phyloP scores from a whole-genome alignment of 2,329 filamentous ascomycete species.

The Lasiodiplodia gonubiensis region DNA sequence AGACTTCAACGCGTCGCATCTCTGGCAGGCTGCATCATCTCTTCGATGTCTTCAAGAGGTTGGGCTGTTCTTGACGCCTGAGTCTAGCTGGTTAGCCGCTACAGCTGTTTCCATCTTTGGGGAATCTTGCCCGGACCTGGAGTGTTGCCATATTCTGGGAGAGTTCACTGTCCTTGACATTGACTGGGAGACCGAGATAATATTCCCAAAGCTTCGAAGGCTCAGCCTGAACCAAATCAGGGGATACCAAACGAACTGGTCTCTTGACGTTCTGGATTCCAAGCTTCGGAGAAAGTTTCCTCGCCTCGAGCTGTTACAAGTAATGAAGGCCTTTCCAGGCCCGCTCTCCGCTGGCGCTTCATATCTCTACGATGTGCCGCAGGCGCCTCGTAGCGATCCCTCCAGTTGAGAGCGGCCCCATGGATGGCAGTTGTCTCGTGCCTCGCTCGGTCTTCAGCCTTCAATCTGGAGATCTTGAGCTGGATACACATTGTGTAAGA shows the following conservation, averaged over 20 bases:
- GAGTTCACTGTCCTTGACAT: slow-evolving; percentile 13
- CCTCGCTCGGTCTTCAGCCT: slow-evolving; percentile 27
- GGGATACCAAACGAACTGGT: slow-evolving; percentile 9
- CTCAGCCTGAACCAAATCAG: slow-evolving; percentile 18
- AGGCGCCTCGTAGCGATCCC: slow-evolving; percentile 5
- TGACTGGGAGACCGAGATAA: slow-evolving; percentile 6
- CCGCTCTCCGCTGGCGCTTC: not conserved
- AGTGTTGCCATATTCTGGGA: slow-evolving; percentile 12
- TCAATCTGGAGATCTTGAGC: slow-evolving; percentile 29
- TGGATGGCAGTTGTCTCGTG: slow-evolving; percentile 10
- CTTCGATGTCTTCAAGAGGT: not conserved
- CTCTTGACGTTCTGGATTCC: slow-evolving; percentile 9
- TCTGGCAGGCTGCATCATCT: not conserved
- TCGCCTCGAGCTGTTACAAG: slow-evolving; percentile 2
- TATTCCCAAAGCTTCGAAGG: slow-evolving; percentile 11
- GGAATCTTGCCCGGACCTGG: slow-evolving; percentile 1
- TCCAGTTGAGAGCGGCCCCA: not conserved
- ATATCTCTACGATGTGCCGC: not conserved
- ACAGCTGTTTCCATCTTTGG: slow-evolving; percentile 5
- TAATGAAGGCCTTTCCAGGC: slow-evolving; percentile 15
- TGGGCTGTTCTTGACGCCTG: not conserved
- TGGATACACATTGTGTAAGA: slow-evolving; percentile 28
- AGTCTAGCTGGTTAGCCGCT: not conserved
- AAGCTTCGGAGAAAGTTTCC: slow-evolving; percentile 17
- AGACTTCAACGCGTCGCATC: not conserved